Evolutionary conservation across 768 basidiomycete species (phyloP), one percentile per base, ranked within the genome.

Genomic region (Hortiboletus flavorubellus): DNA sequence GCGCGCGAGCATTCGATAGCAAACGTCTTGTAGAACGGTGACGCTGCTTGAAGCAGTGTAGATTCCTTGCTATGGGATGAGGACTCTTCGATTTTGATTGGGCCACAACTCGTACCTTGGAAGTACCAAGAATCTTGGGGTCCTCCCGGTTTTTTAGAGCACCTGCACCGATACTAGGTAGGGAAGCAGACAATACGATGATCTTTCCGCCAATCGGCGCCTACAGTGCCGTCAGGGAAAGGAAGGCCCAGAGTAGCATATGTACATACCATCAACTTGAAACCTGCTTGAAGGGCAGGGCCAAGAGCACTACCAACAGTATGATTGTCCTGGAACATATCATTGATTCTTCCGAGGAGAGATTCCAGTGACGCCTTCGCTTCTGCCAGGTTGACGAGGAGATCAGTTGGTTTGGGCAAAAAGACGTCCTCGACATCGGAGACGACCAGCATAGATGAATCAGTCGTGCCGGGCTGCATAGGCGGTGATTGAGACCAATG

Each of bases 281-380:
- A 97, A 31, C 93, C 97, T 39, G 94, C 94, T 69, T 98, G 94
- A 41, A 98, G 75, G 29, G 93, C 97, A 16, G 96, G 91, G 29
- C 97, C 95, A 64, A 98, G 75, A 3, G 97, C 97, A 71, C 91
- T 95, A 4, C 95, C 96, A 54, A 95, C 86, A 30, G 87, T 86
- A 66, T 87, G 87, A 57, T 92, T 93, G n/a, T 98, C 96, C 70
- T 89, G 84, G 83, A 98, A 99, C 96, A 99, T 98, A 53, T 95
- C 96, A 62, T 86, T 90, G 52, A 99, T 79, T 50, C 89, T 78
- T n/a, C 86, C 83, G 1, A 99, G 81, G 23, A 99, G 80, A 15
- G 79, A 74, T 68, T 98, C 96, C 44, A 98, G 73, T 2, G 87
- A 84, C 1, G 83, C 75, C 39, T 90, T 84, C 10, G 88, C 81